These are phyloP conservation scores for Fragilaria crotonensis DNA, from an alignment of 108 stramenopile species.

Conservation along the genomic window DNA sequence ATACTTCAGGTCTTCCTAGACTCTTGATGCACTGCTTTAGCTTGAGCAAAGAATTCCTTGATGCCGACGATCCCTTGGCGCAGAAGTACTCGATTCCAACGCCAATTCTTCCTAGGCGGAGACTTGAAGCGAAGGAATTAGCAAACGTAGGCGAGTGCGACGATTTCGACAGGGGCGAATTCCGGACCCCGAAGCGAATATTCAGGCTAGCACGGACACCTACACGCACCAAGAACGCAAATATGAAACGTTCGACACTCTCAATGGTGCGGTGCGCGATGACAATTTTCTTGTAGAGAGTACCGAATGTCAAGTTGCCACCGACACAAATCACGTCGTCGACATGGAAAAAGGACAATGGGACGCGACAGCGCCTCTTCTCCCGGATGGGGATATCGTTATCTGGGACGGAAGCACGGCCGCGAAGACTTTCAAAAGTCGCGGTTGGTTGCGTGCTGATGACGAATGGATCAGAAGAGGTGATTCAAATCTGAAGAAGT, in stretches of 20 bases:
- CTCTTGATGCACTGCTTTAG: conserved; percentile 88
- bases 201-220: too few species aligned
- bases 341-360: conserved; percentile 24
- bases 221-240: too few species aligned
- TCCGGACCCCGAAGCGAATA: too few species aligned
- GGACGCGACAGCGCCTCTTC: too few species aligned
- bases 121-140: too few species aligned
- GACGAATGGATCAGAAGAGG: conserved; percentile 67
- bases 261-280: too few species aligned
- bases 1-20: conserved; percentile 83
- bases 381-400: conserved; percentile 63
- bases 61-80: conserved; percentile 43
- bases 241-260: too few species aligned
- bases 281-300: too few species aligned
- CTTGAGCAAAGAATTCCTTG: conserved; percentile 41
- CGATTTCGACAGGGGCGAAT: too few species aligned
- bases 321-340: not conserved
- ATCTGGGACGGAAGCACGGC: conserved; percentile 79
- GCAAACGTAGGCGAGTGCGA: too few species aligned
- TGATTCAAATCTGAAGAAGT: conserved; percentile 52
- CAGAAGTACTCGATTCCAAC: conserved; percentile 44
- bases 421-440: conserved; percentile 60
- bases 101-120: too few species aligned
- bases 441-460: conserved; percentile 80
- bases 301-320: too few species aligned